A percentile compares a stretch with the other conserved stretches of the same genome.
These are phyloP conservation scores for Cenchrus americanus DNA, from an alignment of 176 grass and related monocot species.

Conservation along the genomic window DNA sequence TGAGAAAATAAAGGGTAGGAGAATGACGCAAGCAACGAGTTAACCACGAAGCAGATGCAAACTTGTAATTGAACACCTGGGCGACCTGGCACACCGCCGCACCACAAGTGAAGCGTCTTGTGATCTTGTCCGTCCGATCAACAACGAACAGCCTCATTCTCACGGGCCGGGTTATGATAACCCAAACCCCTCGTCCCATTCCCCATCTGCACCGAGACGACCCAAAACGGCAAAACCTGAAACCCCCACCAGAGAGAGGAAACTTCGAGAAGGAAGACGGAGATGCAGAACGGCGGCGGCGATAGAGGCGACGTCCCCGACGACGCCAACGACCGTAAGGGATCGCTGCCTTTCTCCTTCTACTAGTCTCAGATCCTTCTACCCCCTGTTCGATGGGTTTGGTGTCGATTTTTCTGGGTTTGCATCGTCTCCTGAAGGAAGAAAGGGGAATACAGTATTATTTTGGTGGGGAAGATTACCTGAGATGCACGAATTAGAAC, in stretches of 20 bases:
- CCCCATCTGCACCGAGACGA: background rate
- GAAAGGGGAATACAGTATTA: background rate
- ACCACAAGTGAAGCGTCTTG: background rate
- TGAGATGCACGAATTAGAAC: background rate
- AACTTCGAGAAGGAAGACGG: background rate
- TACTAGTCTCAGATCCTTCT: background rate
- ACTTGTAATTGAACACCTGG: background rate
- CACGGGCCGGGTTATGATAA: too few relatives aligned
- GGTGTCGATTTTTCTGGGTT: background rate
- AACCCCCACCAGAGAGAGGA: background rate
- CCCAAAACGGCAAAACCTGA: background rate
- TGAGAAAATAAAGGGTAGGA: background rate
- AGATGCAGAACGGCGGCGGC: slow-evolving; percentile 47
- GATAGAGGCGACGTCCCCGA: slow-evolving; percentile 64
- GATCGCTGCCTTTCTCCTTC: background rate
- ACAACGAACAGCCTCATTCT: background rate
- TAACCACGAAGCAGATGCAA: background rate
- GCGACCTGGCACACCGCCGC: background rate
- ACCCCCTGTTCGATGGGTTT: background rate
- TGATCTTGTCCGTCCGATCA: background rate
- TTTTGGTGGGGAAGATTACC: background rate
- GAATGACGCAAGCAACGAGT: background rate
- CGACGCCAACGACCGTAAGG: slow-evolving; percentile 86
- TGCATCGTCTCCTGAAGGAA: background rate
- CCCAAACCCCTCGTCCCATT: background rate